Base-by-base conservation (phyloP, 495 filamentous ascomycete genomes). In the Recurvomyces mirabilis region DNA sequence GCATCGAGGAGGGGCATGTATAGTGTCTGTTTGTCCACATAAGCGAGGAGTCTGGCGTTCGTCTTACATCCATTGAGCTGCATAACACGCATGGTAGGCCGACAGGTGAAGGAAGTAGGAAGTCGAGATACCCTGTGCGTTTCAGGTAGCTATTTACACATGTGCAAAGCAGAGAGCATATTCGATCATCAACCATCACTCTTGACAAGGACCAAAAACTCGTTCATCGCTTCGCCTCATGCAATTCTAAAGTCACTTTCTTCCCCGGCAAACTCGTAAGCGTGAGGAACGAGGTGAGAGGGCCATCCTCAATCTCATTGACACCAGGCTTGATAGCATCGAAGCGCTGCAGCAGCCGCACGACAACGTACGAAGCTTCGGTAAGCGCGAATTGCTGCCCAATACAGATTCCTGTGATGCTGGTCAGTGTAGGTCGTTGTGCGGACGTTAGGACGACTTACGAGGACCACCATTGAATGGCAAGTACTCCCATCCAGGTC, bases 331-430 rank as follows among this genome's bases (percentile, higher is more conserved):
- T 29, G 12, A 63, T 38, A 20, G 13, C 19, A n/a, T 43, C 53
- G 39, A 63, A 63, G 33, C 47, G 20, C 44, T 60, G 55, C 48
- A 62, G 28, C 38, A 64, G 14, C 11, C 46, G 46, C 1, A 59
- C 57, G 6, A 48, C 40, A 7, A 53, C 55, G 45, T 62, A 64
- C 12, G 25, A 43, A 12, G 61, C 60, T 50, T 64, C 61, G 4
- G 62, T 63, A 30, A 65, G 40, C 25, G 62, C 60, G 30, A 61
- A 63, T 44, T 65, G 62, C 55, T 65, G 62, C 1, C 61, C 62
- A 13, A 62, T 54, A 44, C 60, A 65, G 33, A 65, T 61, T 5
- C 62, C 38, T 30, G 19, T 11, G 17, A 19, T 5, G 19, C 6
- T 23, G 10, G 15, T 39, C 36, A 39, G 36, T 23, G 15, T 15